Base-by-base conservation (phyloP, 345 rosid genomes). In the Eucalyptus cladocalyx region DNA sequence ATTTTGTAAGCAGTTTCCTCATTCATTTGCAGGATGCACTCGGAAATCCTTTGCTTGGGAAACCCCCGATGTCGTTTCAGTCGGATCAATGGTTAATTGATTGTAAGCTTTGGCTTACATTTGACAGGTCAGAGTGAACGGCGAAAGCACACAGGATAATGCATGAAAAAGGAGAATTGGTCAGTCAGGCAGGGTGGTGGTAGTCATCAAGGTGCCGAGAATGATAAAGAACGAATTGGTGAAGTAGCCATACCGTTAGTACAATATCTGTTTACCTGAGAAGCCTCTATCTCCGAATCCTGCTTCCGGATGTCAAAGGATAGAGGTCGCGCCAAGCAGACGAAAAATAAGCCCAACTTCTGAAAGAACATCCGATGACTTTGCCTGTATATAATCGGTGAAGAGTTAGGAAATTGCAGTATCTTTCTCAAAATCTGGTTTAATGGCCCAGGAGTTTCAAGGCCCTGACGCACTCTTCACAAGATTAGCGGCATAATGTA, bases 241-340 rank as follows among this genome's bases (percentile, higher is more conserved):
- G 81, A 37, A 37, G 42, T 37, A 72, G 81, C 81, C 19, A 19
- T 72, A 2, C 45, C 19, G 11, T 11, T 6, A 49, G 42, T 34
- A 43, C 50, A 47, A 28, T 67, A 45, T 65, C 42, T 28, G 48
- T 49, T 89, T 93, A 96, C 99, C 97, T 93, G 92, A 47, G 98
- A 97, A 53, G 95, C 98, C 86, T 92, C 96, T 72, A 98, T 93
- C 94, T 98, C 98, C 10, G 95, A 62, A 87, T 96, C 96, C 90
- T 97, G 99, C 92, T 89, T 92, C 92, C 89, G 91, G 89, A 97
- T 92, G 56, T 95, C 95, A 43, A 89, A 93, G 62, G 99, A 95
- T 89, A 94, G 90, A 48, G 99, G 99, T 81, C 90, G 94, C 69
- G 95, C 85, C 92, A 94, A 90, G 95, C 99, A 97, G 86, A 97